Conservation (phyloP, 2,329 filamentous ascomycete genomes). For the Pseudogymnoascus pannorum region DNA sequence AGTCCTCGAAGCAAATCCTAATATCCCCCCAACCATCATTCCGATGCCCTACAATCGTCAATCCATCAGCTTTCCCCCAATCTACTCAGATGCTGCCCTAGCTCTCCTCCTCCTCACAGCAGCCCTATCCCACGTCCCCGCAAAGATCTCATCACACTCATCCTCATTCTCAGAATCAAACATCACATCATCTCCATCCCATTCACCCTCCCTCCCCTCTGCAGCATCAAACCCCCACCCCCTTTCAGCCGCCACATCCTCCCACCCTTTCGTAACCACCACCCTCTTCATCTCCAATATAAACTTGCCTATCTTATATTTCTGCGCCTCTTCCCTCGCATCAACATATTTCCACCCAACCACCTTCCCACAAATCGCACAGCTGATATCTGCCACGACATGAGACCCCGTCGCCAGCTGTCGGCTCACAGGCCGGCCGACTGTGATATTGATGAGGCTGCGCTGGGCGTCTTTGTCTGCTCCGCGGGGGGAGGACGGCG, state of each 20-base stretch:
- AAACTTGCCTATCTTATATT: constrained; percentile 63
- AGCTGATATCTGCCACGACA: constrained; percentile 56
- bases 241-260: constrained; percentile 30
- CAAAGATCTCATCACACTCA: constrained; percentile 60
- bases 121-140: constrained; percentile 52
- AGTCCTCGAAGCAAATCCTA: not conserved
- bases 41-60: not conserved
- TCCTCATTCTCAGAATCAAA: constrained; percentile 61
- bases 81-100: constrained; percentile 6
- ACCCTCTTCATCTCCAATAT: constrained; percentile 57
- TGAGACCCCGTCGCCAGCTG: constrained; percentile 57
- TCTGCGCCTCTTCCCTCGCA: constrained; percentile 50
- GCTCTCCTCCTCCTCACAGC: constrained; percentile 24
- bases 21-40: not conserved
- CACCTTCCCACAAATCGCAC: constrained; percentile 46
- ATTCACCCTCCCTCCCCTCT: constrained; percentile 8
- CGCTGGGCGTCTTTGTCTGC: constrained; percentile 10
- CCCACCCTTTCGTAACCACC: constrained; percentile 47
- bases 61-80: not conserved
- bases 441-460: constrained; percentile 46
- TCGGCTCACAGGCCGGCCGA: constrained; percentile 48
- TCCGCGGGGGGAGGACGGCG: constrained; percentile 26
- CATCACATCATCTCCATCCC: constrained; percentile 33
- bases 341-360: constrained; percentile 65
- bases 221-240: constrained; percentile 14